phyloP scores from a whole-genome alignment of 2,329 filamentous ascomycete genomes.

The Elsinoe perseae region DNA sequence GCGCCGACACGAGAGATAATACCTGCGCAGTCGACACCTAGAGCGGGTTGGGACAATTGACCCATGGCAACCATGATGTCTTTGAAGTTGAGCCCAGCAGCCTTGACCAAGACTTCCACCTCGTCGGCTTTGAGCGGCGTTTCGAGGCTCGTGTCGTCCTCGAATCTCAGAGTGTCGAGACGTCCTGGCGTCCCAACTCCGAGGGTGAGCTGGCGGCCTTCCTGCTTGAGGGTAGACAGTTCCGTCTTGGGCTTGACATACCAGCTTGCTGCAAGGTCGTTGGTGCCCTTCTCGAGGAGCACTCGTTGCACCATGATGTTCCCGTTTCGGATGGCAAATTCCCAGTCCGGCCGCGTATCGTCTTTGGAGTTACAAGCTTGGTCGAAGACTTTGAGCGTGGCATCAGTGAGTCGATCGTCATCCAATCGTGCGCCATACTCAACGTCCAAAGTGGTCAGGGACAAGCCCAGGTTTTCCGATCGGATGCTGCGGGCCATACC shows the following conservation, averaged over 20 bases:
- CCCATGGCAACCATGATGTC: slow-evolving; percentile 18
- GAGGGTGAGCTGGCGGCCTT: slow-evolving; percentile 12
- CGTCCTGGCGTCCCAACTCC: slow-evolving; percentile 7
- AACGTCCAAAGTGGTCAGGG: slow-evolving; percentile 16
- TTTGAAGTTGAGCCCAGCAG: slow-evolving; percentile 21
- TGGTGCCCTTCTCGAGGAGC: slow-evolving; percentile 15
- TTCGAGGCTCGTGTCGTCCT: slow-evolving; percentile 3
- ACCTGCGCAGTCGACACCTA: slow-evolving; percentile 16
- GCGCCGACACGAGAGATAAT: slow-evolving; percentile 7
- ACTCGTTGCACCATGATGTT: slow-evolving; percentile 17
- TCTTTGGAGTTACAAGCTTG: not conserved
- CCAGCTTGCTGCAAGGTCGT: slow-evolving; percentile 16
- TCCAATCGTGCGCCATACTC: slow-evolving; percentile 3
- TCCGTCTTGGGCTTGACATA: slow-evolving; percentile 17
- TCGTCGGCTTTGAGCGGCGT: slow-evolving; percentile 14
- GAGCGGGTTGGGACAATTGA: slow-evolving; percentile 3
- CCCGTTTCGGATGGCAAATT: slow-evolving; percentile 17
- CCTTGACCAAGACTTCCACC: slow-evolving; percentile 20
- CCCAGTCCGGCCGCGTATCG: slow-evolving; percentile 11
- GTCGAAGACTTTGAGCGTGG: slow-evolving; percentile 15
- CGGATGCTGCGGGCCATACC: slow-evolving; percentile 19
- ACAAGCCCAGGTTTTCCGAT: slow-evolving; percentile 18
- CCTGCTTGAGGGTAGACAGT: not conserved
- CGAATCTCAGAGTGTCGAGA: slow-evolving; percentile 14
- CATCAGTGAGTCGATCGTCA: not conserved